Percentiles rank a stretch among this genome's conserved stretches.
phyloP scores from a whole-genome alignment of 371 early-diverging fungal genomes.

The Mortierella sp. region DNA sequence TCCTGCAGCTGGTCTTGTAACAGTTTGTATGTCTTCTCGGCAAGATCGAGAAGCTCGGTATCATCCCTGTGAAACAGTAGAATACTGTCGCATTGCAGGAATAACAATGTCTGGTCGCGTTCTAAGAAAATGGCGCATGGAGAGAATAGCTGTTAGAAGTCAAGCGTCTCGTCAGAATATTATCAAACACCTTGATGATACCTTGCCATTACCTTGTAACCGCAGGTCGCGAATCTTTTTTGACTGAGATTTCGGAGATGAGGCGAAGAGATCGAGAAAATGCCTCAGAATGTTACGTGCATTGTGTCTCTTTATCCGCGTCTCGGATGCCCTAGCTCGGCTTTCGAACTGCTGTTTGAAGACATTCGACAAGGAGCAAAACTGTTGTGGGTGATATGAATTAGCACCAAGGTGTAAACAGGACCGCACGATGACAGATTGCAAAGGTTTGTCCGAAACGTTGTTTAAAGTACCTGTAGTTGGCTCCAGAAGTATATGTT shows the following conservation, averaged over 20 bases:
- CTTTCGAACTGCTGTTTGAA: constrained; percentile 5
- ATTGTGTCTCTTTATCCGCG: constrained; percentile 23
- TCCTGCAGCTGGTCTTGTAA: constrained; percentile 7
- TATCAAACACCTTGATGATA: background rate
- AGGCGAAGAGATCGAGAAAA: constrained; percentile 6
- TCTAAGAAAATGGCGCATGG: constrained; percentile 4
- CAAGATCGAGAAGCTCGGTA: constrained; percentile 7
- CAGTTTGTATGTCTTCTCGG: constrained; percentile 24
- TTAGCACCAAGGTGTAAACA: background rate
- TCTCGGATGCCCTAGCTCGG: background rate
- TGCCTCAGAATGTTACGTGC: constrained; percentile 11
- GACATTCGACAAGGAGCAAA: background rate
- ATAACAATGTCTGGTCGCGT: constrained; percentile 19
- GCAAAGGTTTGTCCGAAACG: background rate
- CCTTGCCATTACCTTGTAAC: background rate
- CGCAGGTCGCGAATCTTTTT: background rate
- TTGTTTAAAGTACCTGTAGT: constrained; percentile 11
- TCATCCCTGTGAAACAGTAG: constrained; percentile 29
- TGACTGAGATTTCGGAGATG: background rate
- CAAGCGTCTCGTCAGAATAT: background rate
- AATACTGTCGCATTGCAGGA: constrained; percentile 41
- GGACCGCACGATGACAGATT: background rate
- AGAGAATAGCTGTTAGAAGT: background rate
- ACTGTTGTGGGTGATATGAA: background rate
- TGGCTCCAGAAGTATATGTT: constrained; percentile 25